Conservation (phyloP, 768 basidiomycete genomes). For the Pulveroboletus sp. region DNA sequence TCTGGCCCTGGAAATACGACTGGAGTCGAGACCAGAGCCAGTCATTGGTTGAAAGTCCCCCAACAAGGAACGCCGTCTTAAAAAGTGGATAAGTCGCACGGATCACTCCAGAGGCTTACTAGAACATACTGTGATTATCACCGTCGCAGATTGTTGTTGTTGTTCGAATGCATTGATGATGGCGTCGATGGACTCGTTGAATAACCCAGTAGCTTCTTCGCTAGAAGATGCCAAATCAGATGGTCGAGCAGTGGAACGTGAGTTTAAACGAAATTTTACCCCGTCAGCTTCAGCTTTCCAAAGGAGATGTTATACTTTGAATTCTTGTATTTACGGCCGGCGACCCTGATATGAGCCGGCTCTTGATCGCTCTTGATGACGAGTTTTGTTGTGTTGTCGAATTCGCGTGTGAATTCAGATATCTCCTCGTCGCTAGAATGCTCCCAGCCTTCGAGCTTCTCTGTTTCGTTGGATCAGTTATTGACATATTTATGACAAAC, state of each 20-base stretch:
- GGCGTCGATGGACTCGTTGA: slow-evolving; percentile 5
- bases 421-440: slow-evolving; percentile 3
- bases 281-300: slow-evolving; percentile 12
- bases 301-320: neutral
- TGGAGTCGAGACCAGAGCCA: slow-evolving; percentile 10
- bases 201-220: slow-evolving; percentile 9
- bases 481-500: neutral
- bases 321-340: neutral
- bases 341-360: slow-evolving; percentile 11
- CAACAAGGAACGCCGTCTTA: slow-evolving; percentile 14
- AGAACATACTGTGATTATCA: slow-evolving; percentile 1
- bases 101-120: neutral
- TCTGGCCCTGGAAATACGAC: slow-evolving; percentile 5
- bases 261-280: slow-evolving; percentile 1
- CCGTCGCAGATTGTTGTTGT: slow-evolving; percentile 1
- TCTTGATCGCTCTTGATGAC: slow-evolving; percentile 6
- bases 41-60: slow-evolving; percentile 6
- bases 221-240: neutral
- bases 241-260: neutral
- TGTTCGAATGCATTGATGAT: slow-evolving; percentile 11
- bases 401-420: neutral
- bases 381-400: slow-evolving; percentile 1
- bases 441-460: slow-evolving; percentile 3
- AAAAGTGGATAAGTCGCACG: neutral
- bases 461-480: neutral